Percentiles rank a stretch among this genome's conserved stretches.
Evolutionary conservation across 2,329 filamentous ascomycete species (phyloP).

Genomic region (Talaromyces sp.): DNA sequence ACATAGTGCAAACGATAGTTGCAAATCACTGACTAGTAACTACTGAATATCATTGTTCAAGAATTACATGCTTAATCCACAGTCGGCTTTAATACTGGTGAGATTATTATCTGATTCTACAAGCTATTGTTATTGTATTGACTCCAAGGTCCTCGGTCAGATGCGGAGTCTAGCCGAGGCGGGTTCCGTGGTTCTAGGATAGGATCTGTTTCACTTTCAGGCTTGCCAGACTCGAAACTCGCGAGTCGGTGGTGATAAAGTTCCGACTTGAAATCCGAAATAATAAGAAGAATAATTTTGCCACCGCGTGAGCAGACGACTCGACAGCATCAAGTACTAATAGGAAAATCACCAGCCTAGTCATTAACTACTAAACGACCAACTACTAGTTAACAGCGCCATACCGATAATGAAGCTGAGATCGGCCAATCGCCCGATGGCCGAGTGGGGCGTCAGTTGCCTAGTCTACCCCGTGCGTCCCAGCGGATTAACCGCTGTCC

Average conservation of each 20-base stretch:
- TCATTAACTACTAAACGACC: neutral
- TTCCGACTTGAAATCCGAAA: neutral
- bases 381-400: too few relatives aligned
- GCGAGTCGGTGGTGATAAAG: neutral
- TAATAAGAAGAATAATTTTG: neutral
- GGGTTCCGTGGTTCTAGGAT: neutral
- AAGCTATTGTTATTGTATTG: neutral
- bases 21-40: neutral
- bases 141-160: neutral
- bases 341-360: too few relatives aligned
- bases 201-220: neutral
- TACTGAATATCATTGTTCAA: neutral
- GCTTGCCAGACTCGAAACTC: neutral
- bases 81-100: too few relatives aligned
- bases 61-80: neutral
- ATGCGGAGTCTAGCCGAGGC: neutral
- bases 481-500: neutral
- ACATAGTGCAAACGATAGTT: too few relatives aligned
- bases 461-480: neutral
- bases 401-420: neutral
- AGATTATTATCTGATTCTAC: too few relatives aligned
- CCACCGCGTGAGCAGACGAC: neutral
- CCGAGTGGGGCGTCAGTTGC: neutral
- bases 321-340: neutral
- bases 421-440: neutral